Conservation (phyloP, 352 stramenopile genomes). For the Aphanomyces cochlioides region DNA sequence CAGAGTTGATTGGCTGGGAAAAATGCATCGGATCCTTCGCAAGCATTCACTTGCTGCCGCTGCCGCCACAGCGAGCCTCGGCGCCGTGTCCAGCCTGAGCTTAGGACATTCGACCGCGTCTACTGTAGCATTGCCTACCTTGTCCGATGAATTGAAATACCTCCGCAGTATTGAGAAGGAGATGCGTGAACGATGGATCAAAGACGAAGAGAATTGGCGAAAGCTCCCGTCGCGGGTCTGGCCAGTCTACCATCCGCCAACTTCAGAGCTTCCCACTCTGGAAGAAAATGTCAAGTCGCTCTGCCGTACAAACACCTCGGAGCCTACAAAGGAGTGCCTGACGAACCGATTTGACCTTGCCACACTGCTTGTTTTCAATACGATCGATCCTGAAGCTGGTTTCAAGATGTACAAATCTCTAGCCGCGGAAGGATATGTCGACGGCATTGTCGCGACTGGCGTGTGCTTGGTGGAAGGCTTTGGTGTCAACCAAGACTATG, state of each 20-base stretch:
- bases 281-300: not conserved
- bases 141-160: not conserved
- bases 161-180: slow-evolving; percentile 7
- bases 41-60: not conserved
- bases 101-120: not conserved
- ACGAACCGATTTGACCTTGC: slow-evolving; percentile 17
- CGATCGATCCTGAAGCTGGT: slow-evolving; percentile 15
- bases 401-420: slow-evolving; percentile 12
- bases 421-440: slow-evolving; percentile 12
- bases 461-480: slow-evolving; percentile 25
- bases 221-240: slow-evolving; percentile 21
- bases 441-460: slow-evolving; percentile 12
- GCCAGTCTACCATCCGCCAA: slow-evolving; percentile 5
- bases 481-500: slow-evolving; percentile 26
- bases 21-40: no score
- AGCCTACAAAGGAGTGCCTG: not conserved
- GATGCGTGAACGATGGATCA: slow-evolving; percentile 20
- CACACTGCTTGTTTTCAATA: slow-evolving; percentile 21
- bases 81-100: not conserved
- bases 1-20: no score
- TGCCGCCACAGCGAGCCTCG: not conserved
- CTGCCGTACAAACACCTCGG: not conserved
- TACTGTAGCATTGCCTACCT: not conserved
- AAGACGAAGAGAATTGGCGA: slow-evolving; percentile 25
- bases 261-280: not conserved